phyloP scores from a whole-genome alignment of 768 basidiomycete genomes.

The Kwoniella newhampshirensis region DNA sequence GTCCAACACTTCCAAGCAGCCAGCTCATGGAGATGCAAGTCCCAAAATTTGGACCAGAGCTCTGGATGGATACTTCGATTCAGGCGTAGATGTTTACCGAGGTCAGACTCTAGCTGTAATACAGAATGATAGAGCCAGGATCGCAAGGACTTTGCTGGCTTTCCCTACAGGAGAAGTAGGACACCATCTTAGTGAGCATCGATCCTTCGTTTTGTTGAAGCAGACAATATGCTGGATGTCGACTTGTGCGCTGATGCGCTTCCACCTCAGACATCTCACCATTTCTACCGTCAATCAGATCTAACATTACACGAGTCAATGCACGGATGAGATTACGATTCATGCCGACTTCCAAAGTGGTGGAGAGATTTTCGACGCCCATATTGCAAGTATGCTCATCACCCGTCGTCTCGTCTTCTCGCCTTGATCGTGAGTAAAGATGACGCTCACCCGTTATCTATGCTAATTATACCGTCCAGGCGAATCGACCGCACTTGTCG shows the following conservation, averaged over 20 bases:
- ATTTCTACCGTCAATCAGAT: constrained; percentile 14
- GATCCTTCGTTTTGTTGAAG: not conserved
- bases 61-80: not conserved
- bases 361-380: constrained; percentile 27
- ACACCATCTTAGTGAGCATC: constrained; percentile 27
- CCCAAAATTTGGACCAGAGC: not conserved
- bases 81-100: constrained; percentile 13
- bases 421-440: constrained; percentile 31
- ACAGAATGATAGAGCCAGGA: constrained; percentile 16
- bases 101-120: constrained; percentile 19
- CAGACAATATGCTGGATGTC: not conserved
- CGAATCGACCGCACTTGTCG: constrained; percentile 21
- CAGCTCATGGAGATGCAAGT: not conserved
- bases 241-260: not conserved
- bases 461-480: constrained; percentile 17
- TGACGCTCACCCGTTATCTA: too few species aligned
- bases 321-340: constrained; percentile 13
- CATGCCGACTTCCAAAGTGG: constrained; percentile 18
- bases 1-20: constrained; percentile 17
- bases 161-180: constrained; percentile 29
- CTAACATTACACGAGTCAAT: constrained; percentile 3
- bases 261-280: constrained; percentile 21
- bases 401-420: constrained; percentile 21
- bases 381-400: constrained; percentile 37
- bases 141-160: constrained; percentile 13